These are phyloP conservation scores for Trypethelium eluteriae DNA, from an alignment of 495 filamentous ascomycete genomes.

Conservation along the genomic window DNA sequence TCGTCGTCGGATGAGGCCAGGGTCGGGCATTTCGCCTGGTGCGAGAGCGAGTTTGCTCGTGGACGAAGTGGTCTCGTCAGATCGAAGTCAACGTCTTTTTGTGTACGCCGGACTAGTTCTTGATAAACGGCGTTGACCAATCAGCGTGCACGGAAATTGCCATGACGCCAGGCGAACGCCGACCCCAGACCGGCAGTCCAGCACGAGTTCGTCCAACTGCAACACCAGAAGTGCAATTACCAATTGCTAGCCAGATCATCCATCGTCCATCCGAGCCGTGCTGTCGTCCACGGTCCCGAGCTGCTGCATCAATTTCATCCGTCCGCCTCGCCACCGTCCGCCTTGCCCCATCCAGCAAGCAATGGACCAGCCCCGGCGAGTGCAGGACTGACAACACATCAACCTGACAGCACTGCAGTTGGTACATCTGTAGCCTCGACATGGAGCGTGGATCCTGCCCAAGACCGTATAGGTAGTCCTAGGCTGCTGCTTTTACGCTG, in stretches of 20 bases:
- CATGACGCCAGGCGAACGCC: background rate
- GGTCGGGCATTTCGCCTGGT: background rate
- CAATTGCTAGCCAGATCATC: background rate
- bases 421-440: slow-evolving; percentile 9
- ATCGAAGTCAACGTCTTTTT: background rate
- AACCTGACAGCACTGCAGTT: slow-evolving; percentile 4
- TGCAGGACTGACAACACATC: slow-evolving; percentile 12
- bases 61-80: background rate
- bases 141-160: background rate
- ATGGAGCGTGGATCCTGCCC: background rate
- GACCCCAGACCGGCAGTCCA: background rate
- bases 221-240: slow-evolving; percentile 8
- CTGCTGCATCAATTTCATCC: slow-evolving; percentile 1
- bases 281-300: background rate
- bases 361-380: background rate
- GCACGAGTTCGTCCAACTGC: background rate
- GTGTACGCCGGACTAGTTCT: background rate
- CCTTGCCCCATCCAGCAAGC: slow-evolving; percentile 10
- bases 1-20: background rate
- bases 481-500: slow-evolving; percentile 9
- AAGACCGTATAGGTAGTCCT: background rate
- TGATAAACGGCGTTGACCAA: background rate
- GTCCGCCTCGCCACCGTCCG: slow-evolving; percentile 2
- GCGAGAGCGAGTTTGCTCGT: background rate
- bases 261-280: background rate